Evolutionary conservation across 352 stramenopile genomes (phyloP).

Genomic region (Pythium insidiosum): DNA sequence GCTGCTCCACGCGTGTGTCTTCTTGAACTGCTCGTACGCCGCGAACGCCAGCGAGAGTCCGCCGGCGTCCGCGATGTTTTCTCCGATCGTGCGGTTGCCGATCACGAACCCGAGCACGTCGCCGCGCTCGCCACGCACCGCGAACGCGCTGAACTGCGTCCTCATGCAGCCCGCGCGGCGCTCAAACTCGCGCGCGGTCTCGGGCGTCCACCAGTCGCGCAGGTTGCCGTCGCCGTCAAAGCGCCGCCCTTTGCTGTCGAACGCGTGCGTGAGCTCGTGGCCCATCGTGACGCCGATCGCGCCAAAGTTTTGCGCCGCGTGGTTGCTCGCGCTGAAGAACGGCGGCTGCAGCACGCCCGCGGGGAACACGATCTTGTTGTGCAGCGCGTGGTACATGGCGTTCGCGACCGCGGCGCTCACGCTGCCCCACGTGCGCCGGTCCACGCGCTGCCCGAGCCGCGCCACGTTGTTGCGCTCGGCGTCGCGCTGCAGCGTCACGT

Average conservation of each 20-base stretch:
- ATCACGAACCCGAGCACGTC: constrained; percentile 27
- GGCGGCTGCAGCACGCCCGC: constrained; percentile 76
- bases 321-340: constrained; percentile 58
- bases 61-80: constrained; percentile 71
- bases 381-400: neutral
- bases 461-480: neutral
- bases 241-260: constrained; percentile 51
- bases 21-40: constrained; percentile 17
- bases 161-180: constrained; percentile 6
- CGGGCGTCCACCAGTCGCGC: constrained; percentile 66
- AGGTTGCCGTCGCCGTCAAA: constrained; percentile 54
- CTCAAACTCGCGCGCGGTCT: constrained; percentile 7
- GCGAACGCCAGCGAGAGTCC: constrained; percentile 41
- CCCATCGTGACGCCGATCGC: constrained; percentile 65
- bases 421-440: neutral
- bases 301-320: constrained; percentile 62
- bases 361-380: constrained; percentile 67
- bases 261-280: constrained; percentile 44
- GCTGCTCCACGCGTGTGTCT: neutral
- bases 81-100: constrained; percentile 53
- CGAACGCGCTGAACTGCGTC: constrained; percentile 2
- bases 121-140: neutral
- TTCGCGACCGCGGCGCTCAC: constrained; percentile 30
- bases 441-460: neutral
- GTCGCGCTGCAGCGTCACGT: neutral